Base-by-base conservation (phyloP, 2,329 filamentous ascomycete species). In the Chrysosporium queenslandicum region DNA sequence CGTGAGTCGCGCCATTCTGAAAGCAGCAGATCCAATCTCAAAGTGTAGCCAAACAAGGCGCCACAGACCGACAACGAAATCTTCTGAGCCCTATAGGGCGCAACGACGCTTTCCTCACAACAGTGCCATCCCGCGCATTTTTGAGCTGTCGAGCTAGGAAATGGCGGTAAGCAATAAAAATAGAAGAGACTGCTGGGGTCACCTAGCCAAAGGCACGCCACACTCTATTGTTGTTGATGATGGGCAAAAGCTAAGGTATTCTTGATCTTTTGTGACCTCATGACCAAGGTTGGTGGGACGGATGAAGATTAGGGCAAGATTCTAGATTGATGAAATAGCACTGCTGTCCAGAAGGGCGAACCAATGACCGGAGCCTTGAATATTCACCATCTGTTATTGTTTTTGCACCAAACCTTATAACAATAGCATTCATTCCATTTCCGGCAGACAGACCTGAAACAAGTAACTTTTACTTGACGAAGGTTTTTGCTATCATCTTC, bases 401-500 rank as follows among this genome's bases (percentile, higher is more conserved):
- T n/a, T 42, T 37, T 27, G 47, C 34, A 41, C 37, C 49, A 27
- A 45, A 51, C 29, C 29, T 45, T 36, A 8, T n/a, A 36, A 43
- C 39, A 43, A 51, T 51, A 16, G 20, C 40, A 45, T 51, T 51
- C 49, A 25, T 51, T 27, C 49, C 49, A 34, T 32, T 43, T 51
- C 49, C 49, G 39, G 49, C 16, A n/a, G 14, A 27, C 12, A 34
- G 14, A 18, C 18, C 16, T 20, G 9, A 21, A 16, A 14, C 39
- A 41, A 23, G 16, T 23, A 41, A 21, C 6, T 41, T 20, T 18
- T 9, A n/a, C 16, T n/a, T 40, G n/a, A 2, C n/a, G 8, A 16
- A 8, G 18, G 8, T 30, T 37, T 18, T 18, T 49, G 16, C 32
- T 14, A 4, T 37, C 2, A 37, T 5, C 16, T 16, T 18, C 11